These are phyloP conservation scores for Geotrichum bryndzae DNA, from an alignment of 1,139 yeast genomes.

Conservation along the genomic window DNA sequence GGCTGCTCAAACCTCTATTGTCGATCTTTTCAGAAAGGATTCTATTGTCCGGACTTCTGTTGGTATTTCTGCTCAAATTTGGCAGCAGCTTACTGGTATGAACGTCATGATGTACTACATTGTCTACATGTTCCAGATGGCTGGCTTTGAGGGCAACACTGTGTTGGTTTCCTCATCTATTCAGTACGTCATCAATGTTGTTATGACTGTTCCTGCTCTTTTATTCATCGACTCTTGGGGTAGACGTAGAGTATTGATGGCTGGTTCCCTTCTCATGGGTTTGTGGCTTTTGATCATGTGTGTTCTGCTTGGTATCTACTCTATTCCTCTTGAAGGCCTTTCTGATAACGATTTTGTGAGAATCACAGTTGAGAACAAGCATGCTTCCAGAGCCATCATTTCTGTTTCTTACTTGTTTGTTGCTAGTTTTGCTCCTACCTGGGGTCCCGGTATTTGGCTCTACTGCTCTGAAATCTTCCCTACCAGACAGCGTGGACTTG, in stretches of 20 bases:
- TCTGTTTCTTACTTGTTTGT: conserved; percentile 58
- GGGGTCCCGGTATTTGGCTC: conserved; percentile 60
- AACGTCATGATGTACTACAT: conserved; percentile 54
- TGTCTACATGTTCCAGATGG: conserved; percentile 38
- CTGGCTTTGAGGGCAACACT: conserved; percentile 33
- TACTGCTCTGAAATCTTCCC: conserved; percentile 55
- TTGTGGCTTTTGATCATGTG: conserved; percentile 41
- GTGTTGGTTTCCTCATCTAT: conserved; percentile 49
- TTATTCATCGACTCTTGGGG: conserved; percentile 48
- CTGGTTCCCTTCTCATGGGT: conserved; percentile 43
- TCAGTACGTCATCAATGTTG: conserved; percentile 47
- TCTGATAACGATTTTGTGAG: conserved; percentile 42
- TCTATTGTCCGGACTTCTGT: conserved; percentile 47
- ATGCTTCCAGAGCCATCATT: conserved; percentile 47
- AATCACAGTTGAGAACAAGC: conserved; percentile 38
- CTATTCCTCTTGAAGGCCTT: conserved; percentile 33
- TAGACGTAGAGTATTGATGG: conserved; percentile 43
- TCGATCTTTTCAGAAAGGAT: conserved; percentile 45
- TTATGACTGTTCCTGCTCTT: conserved; percentile 41
- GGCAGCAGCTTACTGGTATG: conserved; percentile 70
- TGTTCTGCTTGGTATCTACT: conserved; percentile 41
- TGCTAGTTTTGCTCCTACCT: conserved; percentile 61
- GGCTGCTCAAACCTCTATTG: conserved; percentile 29
- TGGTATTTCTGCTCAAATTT: conserved; percentile 56
- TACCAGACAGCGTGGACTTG: conserved; percentile 49